Percentiles rank a stretch among this genome's conserved stretches.
Evolutionary conservation across 2,329 filamentous ascomycete genomes (phyloP).

Genomic region (Elsinoe necatrix): DNA sequence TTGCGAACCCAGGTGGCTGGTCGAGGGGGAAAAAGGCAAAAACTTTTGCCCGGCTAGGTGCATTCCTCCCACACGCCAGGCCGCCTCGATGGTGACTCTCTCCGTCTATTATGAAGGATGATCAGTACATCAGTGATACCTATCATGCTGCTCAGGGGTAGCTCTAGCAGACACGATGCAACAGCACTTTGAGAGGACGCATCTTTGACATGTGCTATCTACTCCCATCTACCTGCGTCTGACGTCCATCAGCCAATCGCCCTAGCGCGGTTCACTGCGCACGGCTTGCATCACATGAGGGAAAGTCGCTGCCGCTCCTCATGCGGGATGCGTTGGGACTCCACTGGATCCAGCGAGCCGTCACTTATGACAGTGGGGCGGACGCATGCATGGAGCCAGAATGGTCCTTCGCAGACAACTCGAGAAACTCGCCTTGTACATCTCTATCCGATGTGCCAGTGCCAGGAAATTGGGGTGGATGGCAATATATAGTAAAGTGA

Average conservation of each 20-base stretch:
- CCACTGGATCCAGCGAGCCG: not conserved
- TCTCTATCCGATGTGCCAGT: not conserved
- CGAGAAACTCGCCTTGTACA: not conserved
- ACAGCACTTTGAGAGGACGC: not conserved
- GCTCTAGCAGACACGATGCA: not conserved
- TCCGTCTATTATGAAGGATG: not conserved
- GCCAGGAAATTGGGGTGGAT: not conserved
- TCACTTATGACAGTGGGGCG: not conserved
- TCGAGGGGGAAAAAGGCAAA: slow-evolving; percentile 2
- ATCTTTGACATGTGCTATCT: not conserved
- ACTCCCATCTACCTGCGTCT: not conserved
- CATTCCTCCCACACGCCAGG: slow-evolving; percentile 5
- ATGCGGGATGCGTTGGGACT: slow-evolving; percentile 5
- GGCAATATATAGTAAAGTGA: not conserved
- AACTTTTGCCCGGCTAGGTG: not conserved
- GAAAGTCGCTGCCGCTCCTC: slow-evolving; percentile 3
- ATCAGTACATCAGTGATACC: not conserved
- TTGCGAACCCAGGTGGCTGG: slow-evolving; percentile 1
- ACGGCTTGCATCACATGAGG: slow-evolving; percentile 5
- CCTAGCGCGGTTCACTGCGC: not conserved
- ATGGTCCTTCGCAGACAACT: not conserved
- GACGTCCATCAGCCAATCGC: not conserved
- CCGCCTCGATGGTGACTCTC: not conserved
- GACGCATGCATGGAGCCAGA: not conserved
- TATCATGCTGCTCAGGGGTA: not conserved